phyloP scores from a whole-genome alignment of 106 monocot genomes.

The Dioscorea alata region DNA sequence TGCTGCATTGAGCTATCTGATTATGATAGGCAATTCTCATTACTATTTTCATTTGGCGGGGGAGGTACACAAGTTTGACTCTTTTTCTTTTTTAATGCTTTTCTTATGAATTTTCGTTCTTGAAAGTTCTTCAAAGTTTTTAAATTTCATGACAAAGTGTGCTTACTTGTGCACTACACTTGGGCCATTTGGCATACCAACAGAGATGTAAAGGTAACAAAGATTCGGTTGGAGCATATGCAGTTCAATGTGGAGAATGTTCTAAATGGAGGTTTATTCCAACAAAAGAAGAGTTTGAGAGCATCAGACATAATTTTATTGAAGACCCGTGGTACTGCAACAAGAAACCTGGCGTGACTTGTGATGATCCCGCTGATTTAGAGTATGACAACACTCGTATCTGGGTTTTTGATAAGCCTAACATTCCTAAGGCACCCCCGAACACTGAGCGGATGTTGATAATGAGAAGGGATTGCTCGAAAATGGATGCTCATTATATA shows the following conservation, averaged over 20 bases:
- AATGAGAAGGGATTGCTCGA: slow-evolving; percentile 67
- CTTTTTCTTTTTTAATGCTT: no score
- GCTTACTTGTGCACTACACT: no score
- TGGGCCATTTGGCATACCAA: neutral
- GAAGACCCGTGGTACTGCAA: slow-evolving; percentile 76
- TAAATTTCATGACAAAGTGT: no score
- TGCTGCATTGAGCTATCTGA: no score
- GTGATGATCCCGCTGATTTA: slow-evolving; percentile 69
- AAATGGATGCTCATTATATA: slow-evolving; percentile 59
- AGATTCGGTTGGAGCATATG: slow-evolving; percentile 46
- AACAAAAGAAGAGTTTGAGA: slow-evolving; percentile 73
- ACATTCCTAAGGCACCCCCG: slow-evolving; percentile 69
- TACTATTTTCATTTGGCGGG: no score
- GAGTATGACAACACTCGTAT: slow-evolving; percentile 54
- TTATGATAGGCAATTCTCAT: no score
- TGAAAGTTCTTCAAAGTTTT: no score
- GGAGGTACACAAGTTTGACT: no score
- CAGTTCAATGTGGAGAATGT: slow-evolving; percentile 77
- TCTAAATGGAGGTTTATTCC: slow-evolving; percentile 67
- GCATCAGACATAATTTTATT: slow-evolving; percentile 59
- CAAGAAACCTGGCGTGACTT: slow-evolving; percentile 41
- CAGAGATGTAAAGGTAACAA: slow-evolving; percentile 28
- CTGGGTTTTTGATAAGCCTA: slow-evolving; percentile 88
- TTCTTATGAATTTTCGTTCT: no score
- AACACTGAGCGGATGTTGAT: slow-evolving; percentile 35